Evolutionary conservation across 371 early-diverging fungal genomes (phyloP).

Genomic region (Blastocladiella emersonii): DNA sequence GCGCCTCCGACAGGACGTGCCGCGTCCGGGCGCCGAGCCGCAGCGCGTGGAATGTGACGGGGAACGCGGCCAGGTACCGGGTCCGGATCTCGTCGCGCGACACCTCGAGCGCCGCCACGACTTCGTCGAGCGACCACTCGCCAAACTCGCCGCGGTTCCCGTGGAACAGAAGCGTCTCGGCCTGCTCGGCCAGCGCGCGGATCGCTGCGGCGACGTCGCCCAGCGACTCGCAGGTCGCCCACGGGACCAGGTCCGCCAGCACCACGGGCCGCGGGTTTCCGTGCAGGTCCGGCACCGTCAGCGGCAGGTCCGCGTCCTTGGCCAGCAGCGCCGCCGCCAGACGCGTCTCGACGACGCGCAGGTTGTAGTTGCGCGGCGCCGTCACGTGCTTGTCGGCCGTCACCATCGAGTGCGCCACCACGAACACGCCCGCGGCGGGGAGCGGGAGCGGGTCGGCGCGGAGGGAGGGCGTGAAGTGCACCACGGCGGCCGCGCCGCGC

Average conservation of each 20-base stretch:
- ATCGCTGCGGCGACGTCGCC: too few species aligned
- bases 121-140: too few species aligned
- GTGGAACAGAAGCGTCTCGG: too few species aligned
- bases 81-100: constrained; percentile 32
- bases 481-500: constrained; percentile 54
- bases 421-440: constrained; percentile 53
- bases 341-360: constrained; percentile 87
- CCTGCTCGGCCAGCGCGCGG: too few species aligned
- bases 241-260: neutral
- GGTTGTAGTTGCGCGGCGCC: constrained; percentile 78
- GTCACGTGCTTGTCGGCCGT: constrained; percentile 77
- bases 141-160: too few species aligned
- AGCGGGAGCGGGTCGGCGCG: constrained; percentile 46
- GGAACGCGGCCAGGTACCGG: constrained; percentile 39
- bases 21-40: constrained; percentile 61
- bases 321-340: constrained; percentile 60
- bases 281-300: neutral
- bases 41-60: constrained; percentile 52
- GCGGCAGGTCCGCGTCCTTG: constrained; percentile 10
- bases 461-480: constrained; percentile 71
- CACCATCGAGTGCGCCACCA: constrained; percentile 81
- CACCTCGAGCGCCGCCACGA: constrained; percentile 14
- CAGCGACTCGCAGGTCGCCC: constrained; percentile 13
- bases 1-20: constrained; percentile 72
- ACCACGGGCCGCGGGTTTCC: neutral